Percentiles rank a stretch among this genome's conserved stretches.
Conservation (phyloP, 805 yeast genomes). For the Zygoascus flipseniorum region DNA sequence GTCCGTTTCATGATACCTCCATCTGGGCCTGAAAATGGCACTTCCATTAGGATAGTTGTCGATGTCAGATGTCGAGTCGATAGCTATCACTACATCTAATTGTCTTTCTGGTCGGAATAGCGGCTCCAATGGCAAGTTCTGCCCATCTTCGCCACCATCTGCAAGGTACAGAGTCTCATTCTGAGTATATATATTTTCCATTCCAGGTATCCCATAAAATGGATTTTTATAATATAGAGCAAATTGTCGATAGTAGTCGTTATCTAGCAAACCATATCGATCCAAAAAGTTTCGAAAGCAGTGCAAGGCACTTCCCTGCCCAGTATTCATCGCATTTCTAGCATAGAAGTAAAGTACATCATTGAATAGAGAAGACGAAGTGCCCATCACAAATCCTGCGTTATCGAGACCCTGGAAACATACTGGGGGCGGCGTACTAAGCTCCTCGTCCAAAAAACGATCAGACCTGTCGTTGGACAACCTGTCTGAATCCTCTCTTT, state of each 20-base stretch:
- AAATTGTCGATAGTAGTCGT: constrained; percentile 7
- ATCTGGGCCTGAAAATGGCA: constrained; percentile 23
- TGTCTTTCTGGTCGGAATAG: constrained; percentile 51
- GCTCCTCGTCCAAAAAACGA: constrained; percentile 30
- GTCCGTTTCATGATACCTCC: constrained; percentile 18
- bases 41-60: constrained; percentile 24
- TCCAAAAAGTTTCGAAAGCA: neutral
- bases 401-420: constrained; percentile 56
- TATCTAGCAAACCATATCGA: constrained; percentile 1
- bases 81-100: constrained; percentile 55
- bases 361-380: constrained; percentile 69
- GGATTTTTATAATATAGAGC: constrained; percentile 11
- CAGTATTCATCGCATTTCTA: neutral
- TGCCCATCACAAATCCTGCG: constrained; percentile 71
- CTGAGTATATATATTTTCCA: neutral
- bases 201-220: constrained; percentile 1
- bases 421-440: constrained; percentile 1
- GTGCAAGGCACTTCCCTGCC: neutral
- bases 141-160: constrained; percentile 77
- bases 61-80: constrained; percentile 25
- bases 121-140: constrained; percentile 62
- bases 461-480: neutral
- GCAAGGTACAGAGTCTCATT: constrained; percentile 42
- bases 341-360: constrained; percentile 45
- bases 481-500: neutral